A percentile compares a stretch with the other conserved stretches of the same genome.
Conservation (phyloP, 1,139 yeast species). For the Geotrichum fermentans region DNA sequence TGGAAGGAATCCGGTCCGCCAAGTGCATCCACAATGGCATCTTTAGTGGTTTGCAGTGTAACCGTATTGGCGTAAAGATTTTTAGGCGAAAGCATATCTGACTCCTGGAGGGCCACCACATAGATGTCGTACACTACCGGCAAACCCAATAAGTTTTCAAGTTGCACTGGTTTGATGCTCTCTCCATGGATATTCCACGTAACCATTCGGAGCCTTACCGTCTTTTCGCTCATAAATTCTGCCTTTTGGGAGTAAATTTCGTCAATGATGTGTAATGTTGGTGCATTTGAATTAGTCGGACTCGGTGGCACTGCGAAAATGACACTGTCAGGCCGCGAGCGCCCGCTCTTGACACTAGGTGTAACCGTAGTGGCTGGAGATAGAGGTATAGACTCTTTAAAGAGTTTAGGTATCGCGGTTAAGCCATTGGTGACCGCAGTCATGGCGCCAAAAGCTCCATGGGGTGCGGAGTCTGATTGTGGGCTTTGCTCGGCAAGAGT, state of each 20-base stretch:
- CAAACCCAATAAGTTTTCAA: conserved; percentile 13
- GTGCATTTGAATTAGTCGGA: neutral
- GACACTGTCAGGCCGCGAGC: neutral
- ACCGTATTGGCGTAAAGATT: conserved; percentile 43
- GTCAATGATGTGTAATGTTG: neutral
- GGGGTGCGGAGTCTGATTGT: neutral
- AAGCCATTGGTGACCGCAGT: conserved; percentile 1
- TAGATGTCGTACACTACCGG: conserved; percentile 38
- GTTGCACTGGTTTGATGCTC: conserved; percentile 6
- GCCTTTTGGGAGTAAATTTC: conserved; percentile 6
- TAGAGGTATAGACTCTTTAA: neutral
- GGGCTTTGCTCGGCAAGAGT: neutral
- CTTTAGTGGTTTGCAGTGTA: conserved; percentile 41
- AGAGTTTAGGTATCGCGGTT: conserved; percentile 11
- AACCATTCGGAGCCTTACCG: conserved; percentile 4
- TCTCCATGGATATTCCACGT: conserved; percentile 19
- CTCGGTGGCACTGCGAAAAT: neutral
- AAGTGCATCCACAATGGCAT: conserved; percentile 32
- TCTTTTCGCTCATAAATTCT: conserved; percentile 3
- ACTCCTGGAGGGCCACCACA: conserved; percentile 49
- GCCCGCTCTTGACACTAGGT: neutral
- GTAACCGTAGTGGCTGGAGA: neutral
- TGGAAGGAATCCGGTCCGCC: conserved; percentile 30
- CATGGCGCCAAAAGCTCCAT: neutral
- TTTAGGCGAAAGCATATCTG: conserved; percentile 44